phyloP scores from a whole-genome alignment of 805 yeast species.

The Middelhovenomyces tepae region DNA sequence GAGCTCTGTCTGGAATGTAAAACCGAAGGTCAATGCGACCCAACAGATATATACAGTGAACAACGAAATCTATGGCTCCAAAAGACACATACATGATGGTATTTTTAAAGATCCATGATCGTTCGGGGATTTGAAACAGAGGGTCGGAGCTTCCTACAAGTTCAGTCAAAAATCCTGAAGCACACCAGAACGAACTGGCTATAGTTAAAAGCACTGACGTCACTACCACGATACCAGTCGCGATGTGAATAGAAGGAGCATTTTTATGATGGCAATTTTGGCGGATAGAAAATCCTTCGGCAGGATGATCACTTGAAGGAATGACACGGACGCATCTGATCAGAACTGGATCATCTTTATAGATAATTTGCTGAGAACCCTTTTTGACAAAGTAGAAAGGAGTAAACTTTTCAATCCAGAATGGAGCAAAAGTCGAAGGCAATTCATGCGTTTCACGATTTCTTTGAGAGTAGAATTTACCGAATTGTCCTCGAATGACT shows the following conservation, averaged over 20 bases:
- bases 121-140: constrained; percentile 14
- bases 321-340: constrained; percentile 46
- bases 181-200: constrained; percentile 24
- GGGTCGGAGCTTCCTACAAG: constrained; percentile 14
- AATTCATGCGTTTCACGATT: no score
- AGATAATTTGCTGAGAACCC: constrained; percentile 33
- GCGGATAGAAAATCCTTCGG: constrained; percentile 36
- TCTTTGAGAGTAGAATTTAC: no score
- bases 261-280: constrained; percentile 23
- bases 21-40: constrained; percentile 72
- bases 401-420: constrained; percentile 64
- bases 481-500: no score
- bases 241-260: constrained; percentile 29
- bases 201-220: constrained; percentile 18
- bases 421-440: constrained; percentile 46
- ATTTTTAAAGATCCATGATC: constrained; percentile 41
- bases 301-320: constrained; percentile 43
- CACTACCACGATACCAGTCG: constrained; percentile 30
- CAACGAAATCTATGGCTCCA: constrained; percentile 56
- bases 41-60: constrained; percentile 46
- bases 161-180: constrained; percentile 21
- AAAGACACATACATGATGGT: constrained; percentile 58
- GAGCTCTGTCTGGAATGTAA: constrained; percentile 63
- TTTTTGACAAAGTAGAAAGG: constrained; percentile 51
- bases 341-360: constrained; percentile 39